A percentile compares a stretch with the other conserved stretches of the same genome.
These are phyloP conservation scores for Blastocystis hominis DNA, from an alignment of 352 stramenopile species.

Conservation along the genomic window DNA sequence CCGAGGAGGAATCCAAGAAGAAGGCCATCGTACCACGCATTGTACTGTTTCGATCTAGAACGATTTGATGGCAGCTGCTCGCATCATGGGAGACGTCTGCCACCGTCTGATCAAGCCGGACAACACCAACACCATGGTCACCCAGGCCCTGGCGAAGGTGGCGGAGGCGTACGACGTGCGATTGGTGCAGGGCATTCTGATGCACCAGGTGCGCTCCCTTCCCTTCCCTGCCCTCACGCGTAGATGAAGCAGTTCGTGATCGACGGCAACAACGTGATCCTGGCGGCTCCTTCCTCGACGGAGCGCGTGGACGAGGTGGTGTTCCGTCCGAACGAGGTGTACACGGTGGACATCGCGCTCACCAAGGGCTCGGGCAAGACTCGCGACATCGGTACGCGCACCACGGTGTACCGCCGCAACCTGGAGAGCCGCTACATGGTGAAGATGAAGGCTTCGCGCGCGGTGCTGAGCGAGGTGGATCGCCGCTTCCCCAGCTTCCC, in stretches of 20 bases:
- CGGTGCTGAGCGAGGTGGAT: conserved; percentile 93
- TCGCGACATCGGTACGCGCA: conserved; percentile 72
- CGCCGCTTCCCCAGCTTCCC: conserved; percentile 93
- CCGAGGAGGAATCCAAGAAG: neutral
- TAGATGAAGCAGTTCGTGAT: conserved; percentile 73
- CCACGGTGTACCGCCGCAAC: conserved; percentile 96
- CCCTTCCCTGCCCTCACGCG: neutral
- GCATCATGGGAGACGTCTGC: conserved; percentile 90
- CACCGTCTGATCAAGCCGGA: conserved; percentile 88
- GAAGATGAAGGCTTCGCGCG: conserved; percentile 84
- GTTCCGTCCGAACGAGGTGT: conserved; percentile 94
- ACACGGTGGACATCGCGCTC: conserved; percentile 96
- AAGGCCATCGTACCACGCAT: neutral
- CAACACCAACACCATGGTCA: conserved; percentile 75
- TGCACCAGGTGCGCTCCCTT: conserved; percentile 91
- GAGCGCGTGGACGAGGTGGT: conserved; percentile 71
- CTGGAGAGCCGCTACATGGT: conserved; percentile 91
- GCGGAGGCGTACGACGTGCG: conserved; percentile 89
- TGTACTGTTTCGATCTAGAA: conserved; percentile 66
- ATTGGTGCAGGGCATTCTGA: conserved; percentile 87
- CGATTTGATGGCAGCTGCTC: conserved; percentile 87
- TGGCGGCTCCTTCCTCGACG: conserved; percentile 79
- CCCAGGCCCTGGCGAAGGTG: conserved; percentile 83
- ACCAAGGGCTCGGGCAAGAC: conserved; percentile 91
- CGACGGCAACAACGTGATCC: conserved; percentile 91